Evolutionary conservation across 1,284 basidiomycete species (phyloP).

Genomic region (Lentinus polychrous): DNA sequence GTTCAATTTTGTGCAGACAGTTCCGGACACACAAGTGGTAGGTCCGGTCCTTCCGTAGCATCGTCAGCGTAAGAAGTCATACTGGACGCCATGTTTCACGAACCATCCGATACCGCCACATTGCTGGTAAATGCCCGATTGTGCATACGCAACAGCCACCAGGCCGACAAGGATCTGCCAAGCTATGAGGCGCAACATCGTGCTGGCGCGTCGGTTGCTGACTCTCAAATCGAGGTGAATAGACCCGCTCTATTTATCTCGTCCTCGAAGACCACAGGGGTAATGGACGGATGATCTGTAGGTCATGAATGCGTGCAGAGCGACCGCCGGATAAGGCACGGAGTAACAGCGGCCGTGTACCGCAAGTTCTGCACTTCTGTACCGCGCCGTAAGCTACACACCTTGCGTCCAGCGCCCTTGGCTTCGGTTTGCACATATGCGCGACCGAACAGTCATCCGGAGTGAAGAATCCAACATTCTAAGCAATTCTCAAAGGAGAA

Average conservation of each 20-base stretch:
- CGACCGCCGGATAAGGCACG: constrained; percentile 18
- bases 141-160: constrained; percentile 15
- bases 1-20: constrained; percentile 34
- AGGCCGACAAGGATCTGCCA: constrained; percentile 12
- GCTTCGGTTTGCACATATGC: too few species aligned
- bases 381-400: background rate
- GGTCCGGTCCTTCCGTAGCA: constrained; percentile 31
- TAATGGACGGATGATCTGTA: background rate
- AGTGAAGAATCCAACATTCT: too few species aligned
- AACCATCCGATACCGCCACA: constrained; percentile 47
- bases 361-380: constrained; percentile 1
- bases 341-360: constrained; percentile 19
- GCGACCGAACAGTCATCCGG: too few species aligned
- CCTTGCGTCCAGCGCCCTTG: too few species aligned
- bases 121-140: constrained; percentile 32
- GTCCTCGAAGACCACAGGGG: background rate
- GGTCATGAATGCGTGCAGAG: background rate
- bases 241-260: background rate
- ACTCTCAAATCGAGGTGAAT: background rate
- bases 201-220: background rate
- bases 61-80: background rate
- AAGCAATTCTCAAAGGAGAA: too few species aligned
- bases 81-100: constrained; percentile 8
- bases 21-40: constrained; percentile 37
- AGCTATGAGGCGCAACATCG: background rate